These are phyloP conservation scores for Spinellus fusiger DNA, from an alignment of 192 early-diverging fungal genomes.

Conservation along the genomic window DNA sequence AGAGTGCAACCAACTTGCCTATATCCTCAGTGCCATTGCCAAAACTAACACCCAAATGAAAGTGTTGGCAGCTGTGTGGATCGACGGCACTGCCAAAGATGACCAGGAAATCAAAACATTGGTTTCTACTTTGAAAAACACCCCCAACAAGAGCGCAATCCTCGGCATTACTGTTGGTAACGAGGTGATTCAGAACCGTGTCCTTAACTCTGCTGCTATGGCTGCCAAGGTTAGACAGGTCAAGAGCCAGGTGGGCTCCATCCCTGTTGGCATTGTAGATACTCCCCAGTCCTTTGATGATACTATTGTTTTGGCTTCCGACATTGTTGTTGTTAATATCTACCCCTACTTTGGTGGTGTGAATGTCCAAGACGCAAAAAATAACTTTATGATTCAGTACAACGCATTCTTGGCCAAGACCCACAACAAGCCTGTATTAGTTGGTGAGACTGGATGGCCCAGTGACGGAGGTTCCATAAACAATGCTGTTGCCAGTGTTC, in stretches of 20 bases:
- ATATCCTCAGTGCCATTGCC: constrained; percentile 19
- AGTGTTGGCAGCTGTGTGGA: constrained; percentile 28
- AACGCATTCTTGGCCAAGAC: constrained; percentile 42
- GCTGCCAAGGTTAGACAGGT: constrained; percentile 20
- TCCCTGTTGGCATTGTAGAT: constrained; percentile 47
- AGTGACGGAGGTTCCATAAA: constrained; percentile 40
- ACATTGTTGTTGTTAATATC: constrained; percentile 50
- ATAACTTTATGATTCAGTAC: constrained; percentile 40
- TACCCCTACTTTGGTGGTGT: constrained; percentile 55
- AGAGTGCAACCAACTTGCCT: constrained; percentile 23
- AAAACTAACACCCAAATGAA: constrained; percentile 12
- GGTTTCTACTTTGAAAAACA: background rate
- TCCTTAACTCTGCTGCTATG: constrained; percentile 1
- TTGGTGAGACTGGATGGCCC: constrained; percentile 63
- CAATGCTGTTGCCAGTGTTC: constrained; percentile 35
- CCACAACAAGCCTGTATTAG: constrained; percentile 38
- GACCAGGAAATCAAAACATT: constrained; percentile 16
- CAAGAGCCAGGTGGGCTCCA: constrained; percentile 8
- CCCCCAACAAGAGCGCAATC: background rate
- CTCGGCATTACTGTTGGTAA: constrained; percentile 21
- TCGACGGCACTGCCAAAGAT: constrained; percentile 16
- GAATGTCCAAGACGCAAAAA: constrained; percentile 36
- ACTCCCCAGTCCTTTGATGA: constrained; percentile 36
- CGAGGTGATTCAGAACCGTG: constrained; percentile 14
- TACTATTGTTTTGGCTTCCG: constrained; percentile 41